phyloP scores from a whole-genome alignment of 805 yeast genomes.

The Wickerhamomyces chaumierensis region DNA sequence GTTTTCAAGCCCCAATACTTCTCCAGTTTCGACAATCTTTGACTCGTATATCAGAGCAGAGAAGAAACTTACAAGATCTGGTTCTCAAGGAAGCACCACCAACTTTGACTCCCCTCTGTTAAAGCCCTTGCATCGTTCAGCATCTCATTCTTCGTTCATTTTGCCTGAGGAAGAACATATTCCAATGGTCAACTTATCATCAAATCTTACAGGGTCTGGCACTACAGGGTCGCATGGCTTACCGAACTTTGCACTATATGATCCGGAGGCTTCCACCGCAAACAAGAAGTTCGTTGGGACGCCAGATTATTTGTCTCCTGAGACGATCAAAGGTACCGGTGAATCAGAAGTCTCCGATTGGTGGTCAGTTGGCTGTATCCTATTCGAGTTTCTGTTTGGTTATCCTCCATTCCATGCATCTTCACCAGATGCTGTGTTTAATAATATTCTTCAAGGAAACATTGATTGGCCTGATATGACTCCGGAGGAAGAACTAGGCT shows the following conservation, averaged over 20 bases:
- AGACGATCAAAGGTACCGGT: slow-evolving; percentile 74
- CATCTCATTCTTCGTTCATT: slow-evolving; percentile 48
- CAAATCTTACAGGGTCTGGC: slow-evolving; percentile 4
- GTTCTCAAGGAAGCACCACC: slow-evolving; percentile 8
- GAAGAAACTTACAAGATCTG: slow-evolving; percentile 7
- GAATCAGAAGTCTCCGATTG: slow-evolving; percentile 85
- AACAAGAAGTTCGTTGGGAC: slow-evolving; percentile 81
- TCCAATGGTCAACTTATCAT: not conserved
- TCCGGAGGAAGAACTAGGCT: slow-evolving; percentile 38
- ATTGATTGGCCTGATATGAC: slow-evolving; percentile 78
- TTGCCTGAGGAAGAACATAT: slow-evolving; percentile 36
- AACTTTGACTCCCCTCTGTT: slow-evolving; percentile 34
- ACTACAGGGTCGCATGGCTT: not conserved
- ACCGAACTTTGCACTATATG: slow-evolving; percentile 46
- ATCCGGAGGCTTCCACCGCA: slow-evolving; percentile 47
- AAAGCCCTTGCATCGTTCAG: slow-evolving; percentile 35
- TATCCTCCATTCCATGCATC: slow-evolving; percentile 89
- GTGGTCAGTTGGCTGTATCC: slow-evolving; percentile 97
- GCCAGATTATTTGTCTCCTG: slow-evolving; percentile 96
- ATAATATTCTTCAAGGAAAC: slow-evolving; percentile 59
- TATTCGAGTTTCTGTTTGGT: slow-evolving; percentile 87
- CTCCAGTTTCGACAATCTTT: slow-evolving; percentile 20
- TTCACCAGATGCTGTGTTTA: slow-evolving; percentile 71
- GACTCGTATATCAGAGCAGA: slow-evolving; percentile 17
- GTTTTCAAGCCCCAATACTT: slow-evolving; percentile 12